Evolutionary conservation across 176 grass and related monocot genomes (phyloP).

Genomic region (Elymus sibiricus): DNA sequence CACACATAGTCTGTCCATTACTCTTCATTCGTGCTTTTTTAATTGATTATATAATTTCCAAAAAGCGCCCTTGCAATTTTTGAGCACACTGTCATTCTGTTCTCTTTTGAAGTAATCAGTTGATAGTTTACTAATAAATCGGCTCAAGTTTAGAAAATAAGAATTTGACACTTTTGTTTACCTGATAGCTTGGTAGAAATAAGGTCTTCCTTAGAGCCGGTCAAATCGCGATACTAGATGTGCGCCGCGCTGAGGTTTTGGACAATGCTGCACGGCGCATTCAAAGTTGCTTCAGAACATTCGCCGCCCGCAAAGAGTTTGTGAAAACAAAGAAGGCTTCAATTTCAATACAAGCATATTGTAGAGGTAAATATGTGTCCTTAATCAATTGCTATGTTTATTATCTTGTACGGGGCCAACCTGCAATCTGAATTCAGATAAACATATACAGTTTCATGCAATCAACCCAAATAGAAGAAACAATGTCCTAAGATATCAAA

Average conservation of each 20-base stretch:
- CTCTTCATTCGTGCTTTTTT: not conserved
- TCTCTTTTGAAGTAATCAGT: constrained; percentile 1
- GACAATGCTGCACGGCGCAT: constrained; percentile 84
- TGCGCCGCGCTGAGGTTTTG: constrained; percentile 82
- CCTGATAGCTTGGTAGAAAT: constrained; percentile 76
- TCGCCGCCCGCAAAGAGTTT: constrained; percentile 59
- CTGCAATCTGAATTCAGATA: not conserved
- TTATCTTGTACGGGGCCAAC: not conserved
- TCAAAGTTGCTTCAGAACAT: constrained; percentile 79
- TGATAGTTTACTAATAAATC: not conserved
- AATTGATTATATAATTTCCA: not conserved
- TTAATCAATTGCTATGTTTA: constrained; percentile 1
- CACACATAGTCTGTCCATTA: not conserved
- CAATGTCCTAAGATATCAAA: not conserved
- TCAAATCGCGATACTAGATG: constrained; percentile 90
- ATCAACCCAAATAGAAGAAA: not conserved
- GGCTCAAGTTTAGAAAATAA: not conserved
- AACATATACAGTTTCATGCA: not conserved
- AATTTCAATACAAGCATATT: constrained; percentile 81
- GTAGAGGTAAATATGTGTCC: constrained; percentile 58
- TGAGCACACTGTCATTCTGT: constrained; percentile 1
- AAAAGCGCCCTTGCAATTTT: not conserved
- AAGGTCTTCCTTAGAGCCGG: constrained; percentile 96
- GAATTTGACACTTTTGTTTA: constrained; percentile 10
- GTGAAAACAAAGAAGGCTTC: constrained; percentile 59